phyloP scores from a whole-genome alignment of 768 basidiomycete genomes.

The Lactarius hatsudake region DNA sequence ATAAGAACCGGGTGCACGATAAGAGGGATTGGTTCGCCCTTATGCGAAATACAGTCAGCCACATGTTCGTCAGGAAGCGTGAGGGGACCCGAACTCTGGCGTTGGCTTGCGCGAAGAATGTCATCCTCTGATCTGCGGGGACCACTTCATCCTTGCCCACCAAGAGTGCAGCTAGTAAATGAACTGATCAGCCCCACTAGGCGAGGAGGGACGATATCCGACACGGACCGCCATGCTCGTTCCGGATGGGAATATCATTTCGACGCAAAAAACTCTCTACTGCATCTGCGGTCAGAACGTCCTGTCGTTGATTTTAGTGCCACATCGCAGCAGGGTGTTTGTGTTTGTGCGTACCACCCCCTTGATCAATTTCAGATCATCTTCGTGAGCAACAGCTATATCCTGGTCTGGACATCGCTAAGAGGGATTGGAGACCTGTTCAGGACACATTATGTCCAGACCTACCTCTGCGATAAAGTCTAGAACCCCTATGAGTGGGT shows the following conservation, averaged over 20 bases:
- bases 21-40: slow-evolving; percentile 9
- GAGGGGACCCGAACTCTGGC: neutral
- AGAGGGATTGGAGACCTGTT: neutral
- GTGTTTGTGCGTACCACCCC: neutral
- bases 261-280: slow-evolving; percentile 1
- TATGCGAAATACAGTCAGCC: neutral
- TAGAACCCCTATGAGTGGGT: too few relatives aligned
- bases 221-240: neutral
- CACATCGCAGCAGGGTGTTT: too few relatives aligned
- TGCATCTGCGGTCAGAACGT: neutral
- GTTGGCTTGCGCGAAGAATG: slow-evolving; percentile 1
- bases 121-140: neutral
- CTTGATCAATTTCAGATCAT: neutral
- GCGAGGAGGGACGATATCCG: neutral
- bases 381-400: slow-evolving; percentile 5
- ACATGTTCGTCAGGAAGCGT: neutral
- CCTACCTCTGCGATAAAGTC: neutral
- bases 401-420: neutral
- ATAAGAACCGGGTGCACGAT: neutral
- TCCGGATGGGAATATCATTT: neutral
- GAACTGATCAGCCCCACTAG: neutral
- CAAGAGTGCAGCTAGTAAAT: slow-evolving; percentile 7
- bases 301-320: neutral
- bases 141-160: neutral
- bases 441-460: neutral